phyloP scores from a whole-genome alignment of 2,329 filamentous ascomycete genomes.

The Gyromitra esculenta region DNA sequence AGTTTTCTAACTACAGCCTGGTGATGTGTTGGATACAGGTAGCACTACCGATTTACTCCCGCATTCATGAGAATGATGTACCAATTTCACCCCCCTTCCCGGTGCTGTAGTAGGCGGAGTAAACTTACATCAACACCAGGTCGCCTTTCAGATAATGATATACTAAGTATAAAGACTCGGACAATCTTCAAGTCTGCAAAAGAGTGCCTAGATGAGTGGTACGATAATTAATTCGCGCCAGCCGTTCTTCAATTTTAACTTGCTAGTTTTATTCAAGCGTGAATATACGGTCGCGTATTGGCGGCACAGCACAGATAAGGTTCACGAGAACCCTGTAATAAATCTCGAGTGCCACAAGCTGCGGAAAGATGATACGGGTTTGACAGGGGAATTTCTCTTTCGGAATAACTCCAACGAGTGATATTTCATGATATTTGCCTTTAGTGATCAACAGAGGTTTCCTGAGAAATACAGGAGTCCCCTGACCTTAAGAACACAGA shows the following conservation, averaged over 20 bases:
- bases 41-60: too few relatives aligned
- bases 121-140: background rate
- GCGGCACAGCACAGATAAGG: background rate
- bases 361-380: background rate
- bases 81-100: background rate
- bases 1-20: background rate
- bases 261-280: background rate
- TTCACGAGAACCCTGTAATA: background rate
- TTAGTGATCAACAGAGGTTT: constrained; percentile 6
- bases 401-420: constrained; percentile 23
- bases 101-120: background rate
- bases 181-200: background rate
- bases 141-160: background rate
- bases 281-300: background rate
- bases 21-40: background rate
- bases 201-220: background rate
- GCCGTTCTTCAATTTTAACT: background rate
- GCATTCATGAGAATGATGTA: too few relatives aligned
- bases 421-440: constrained; percentile 39
- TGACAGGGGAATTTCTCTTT: background rate
- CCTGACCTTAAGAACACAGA: background rate
- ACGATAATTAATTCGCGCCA: background rate
- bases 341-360: constrained; percentile 1
- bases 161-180: background rate
- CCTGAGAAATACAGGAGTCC: constrained; percentile 1